phyloP scores from a whole-genome alignment of 2,329 filamentous ascomycete species.

The Camillea tinctor region DNA sequence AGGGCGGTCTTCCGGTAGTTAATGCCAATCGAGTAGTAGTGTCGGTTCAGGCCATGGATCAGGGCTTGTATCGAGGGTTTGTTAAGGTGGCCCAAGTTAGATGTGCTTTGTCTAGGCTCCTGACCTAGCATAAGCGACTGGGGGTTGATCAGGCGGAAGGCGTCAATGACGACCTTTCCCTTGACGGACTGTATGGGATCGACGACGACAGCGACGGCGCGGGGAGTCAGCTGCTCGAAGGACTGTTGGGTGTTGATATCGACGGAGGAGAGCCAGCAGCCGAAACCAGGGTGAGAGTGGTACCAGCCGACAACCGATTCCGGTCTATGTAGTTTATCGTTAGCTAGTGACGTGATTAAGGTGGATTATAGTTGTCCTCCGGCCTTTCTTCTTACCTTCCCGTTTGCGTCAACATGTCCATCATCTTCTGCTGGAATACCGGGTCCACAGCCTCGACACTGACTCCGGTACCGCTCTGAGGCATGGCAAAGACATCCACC shows the following conservation, averaged over 20 bases:
- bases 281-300: constrained; percentile 97
- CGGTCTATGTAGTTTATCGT: constrained; percentile 56
- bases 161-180: constrained; percentile 98
- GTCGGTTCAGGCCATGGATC: constrained; percentile 94
- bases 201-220: constrained; percentile 95
- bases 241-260: constrained; percentile 99
- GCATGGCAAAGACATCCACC: constrained; percentile 99
- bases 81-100: constrained; percentile 95
- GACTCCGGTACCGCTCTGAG: constrained; percentile 95
- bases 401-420: constrained; percentile 99
- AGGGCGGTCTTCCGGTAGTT: constrained; percentile 97
- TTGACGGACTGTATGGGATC: constrained; percentile 99
- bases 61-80: constrained; percentile 99
- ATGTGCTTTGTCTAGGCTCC: constrained; percentile 95
- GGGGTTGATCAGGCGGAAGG: constrained; percentile 97
- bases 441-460: constrained; percentile 98
- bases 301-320: constrained; percentile 99
- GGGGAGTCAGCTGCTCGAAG: constrained; percentile 97
- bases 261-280: constrained; percentile 97
- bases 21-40: constrained; percentile 99
- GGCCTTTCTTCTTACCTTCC: constrained; percentile 64
- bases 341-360: background rate
- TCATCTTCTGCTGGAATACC: constrained; percentile 99
- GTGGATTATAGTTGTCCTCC: constrained; percentile 9
- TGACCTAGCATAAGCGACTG: constrained; percentile 98